Percentiles rank a stretch among this genome's conserved stretches.
phyloP scores from a whole-genome alignment of 495 filamentous ascomycete genomes.

The Penicillium alfredii region DNA sequence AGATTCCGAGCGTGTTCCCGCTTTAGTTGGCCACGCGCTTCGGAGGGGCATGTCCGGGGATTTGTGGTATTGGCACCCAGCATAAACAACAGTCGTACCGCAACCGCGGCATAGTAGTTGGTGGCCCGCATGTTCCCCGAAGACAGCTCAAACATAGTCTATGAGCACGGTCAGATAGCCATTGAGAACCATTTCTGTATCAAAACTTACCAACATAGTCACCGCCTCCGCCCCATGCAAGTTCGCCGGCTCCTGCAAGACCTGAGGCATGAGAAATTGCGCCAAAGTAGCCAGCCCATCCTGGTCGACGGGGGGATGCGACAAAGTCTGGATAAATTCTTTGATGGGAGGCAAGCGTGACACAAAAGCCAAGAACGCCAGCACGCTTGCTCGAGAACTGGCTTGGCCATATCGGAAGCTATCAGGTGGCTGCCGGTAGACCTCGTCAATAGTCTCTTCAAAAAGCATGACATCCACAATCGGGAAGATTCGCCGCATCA shows the following conservation, averaged over 20 bases:
- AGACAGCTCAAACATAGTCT: conserved; percentile 41
- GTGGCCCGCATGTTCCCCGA: conserved; percentile 42
- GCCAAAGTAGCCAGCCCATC: conserved; percentile 32
- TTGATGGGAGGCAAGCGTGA: conserved; percentile 24
- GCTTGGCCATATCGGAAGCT: conserved; percentile 14
- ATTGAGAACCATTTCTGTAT: neutral
- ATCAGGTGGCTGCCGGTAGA: conserved; percentile 26
- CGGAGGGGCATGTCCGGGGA: neutral
- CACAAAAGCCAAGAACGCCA: conserved; percentile 40
- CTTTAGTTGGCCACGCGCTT: conserved; percentile 9
- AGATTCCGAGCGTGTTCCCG: conserved; percentile 40
- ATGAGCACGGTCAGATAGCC: neutral
- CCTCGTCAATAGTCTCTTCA: conserved; percentile 32
- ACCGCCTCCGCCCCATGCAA: conserved; percentile 39
- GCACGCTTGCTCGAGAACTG: conserved; percentile 35
- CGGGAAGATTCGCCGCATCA: conserved; percentile 42
- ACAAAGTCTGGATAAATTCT: neutral
- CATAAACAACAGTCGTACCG: conserved; percentile 42
- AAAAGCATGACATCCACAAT: conserved; percentile 37
- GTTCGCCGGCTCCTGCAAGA: conserved; percentile 35
- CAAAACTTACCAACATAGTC: conserved; percentile 37
- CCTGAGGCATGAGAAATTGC: conserved; percentile 34
- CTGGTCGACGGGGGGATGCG: conserved; percentile 23
- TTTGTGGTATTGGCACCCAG: conserved; percentile 36
- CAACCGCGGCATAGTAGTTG: conserved; percentile 35